Conservation (phyloP, 768 basidiomycete species). For the Coprinellus micaceus region DNA sequence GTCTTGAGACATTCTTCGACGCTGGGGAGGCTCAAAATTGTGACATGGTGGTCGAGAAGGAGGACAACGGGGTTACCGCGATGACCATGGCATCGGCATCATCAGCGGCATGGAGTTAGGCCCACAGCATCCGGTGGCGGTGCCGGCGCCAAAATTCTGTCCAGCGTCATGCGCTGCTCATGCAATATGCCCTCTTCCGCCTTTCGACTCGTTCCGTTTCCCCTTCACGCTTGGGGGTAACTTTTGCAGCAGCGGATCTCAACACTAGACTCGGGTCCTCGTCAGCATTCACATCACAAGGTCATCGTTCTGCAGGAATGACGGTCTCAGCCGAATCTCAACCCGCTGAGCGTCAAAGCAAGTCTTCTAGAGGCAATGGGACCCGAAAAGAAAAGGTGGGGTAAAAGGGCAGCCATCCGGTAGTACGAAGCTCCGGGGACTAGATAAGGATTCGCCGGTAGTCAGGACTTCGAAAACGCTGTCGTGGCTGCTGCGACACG, state of each 20-base stretch:
- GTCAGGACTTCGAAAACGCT: constrained; percentile 80
- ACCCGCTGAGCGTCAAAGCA: not conserved
- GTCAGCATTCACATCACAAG: not conserved
- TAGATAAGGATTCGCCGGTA: constrained; percentile 60
- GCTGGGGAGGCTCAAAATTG: no score
- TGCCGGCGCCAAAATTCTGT: no score
- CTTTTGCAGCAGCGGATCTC: not conserved
- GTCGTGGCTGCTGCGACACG: constrained; percentile 90
- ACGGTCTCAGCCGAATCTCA: not conserved
- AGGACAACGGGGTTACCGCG: no score
- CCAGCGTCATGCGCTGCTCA: no score
- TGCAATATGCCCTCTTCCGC: not conserved
- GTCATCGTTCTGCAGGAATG: not conserved
- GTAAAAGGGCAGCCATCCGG: not conserved
- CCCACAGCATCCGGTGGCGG: no score
- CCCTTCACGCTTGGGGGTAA: no score
- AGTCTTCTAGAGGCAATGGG: not conserved
- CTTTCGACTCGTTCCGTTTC: not conserved
- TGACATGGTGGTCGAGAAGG: no score
- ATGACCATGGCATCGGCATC: no score
- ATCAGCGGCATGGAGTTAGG: no score
- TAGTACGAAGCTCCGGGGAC: constrained; percentile 50
- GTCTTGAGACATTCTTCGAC: constrained; percentile 2
- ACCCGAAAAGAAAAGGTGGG: constrained; percentile 1
- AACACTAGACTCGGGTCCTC: not conserved